Conservation (phyloP, 108 stramenopile species). For the Discostella pseudostelligera region DNA sequence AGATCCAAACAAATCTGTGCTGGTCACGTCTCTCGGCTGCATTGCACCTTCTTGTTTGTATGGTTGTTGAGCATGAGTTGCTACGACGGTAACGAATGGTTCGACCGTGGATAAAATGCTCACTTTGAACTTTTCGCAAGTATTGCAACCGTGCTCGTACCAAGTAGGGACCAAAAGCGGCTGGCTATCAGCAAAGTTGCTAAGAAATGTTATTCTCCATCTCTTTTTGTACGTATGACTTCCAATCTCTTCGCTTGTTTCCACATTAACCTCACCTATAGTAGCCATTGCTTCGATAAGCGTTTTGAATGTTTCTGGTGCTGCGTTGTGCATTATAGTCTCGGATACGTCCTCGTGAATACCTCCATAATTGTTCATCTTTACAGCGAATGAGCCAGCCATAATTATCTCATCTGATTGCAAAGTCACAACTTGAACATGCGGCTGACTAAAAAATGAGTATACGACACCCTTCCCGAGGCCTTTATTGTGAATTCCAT, state of each 20-base stretch:
- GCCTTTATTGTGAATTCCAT: slow-evolving; percentile 40
- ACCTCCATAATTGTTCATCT: slow-evolving; percentile 24
- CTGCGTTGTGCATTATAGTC: slow-evolving; percentile 27
- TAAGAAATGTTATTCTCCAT: slow-evolving; percentile 64
- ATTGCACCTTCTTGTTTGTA: slow-evolving; percentile 30
- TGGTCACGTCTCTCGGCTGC: slow-evolving; percentile 35
- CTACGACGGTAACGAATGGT: slow-evolving; percentile 19
- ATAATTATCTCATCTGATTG: slow-evolving; percentile 49
- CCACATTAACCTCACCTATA: slow-evolving; percentile 55
- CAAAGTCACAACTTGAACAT: slow-evolving; percentile 46
- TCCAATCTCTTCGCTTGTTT: slow-evolving; percentile 12
- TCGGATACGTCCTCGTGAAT: slow-evolving; percentile 23
- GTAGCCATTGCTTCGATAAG: slow-evolving; percentile 49
- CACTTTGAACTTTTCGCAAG: slow-evolving; percentile 25
- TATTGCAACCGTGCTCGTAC: slow-evolving; percentile 22
- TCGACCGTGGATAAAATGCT: slow-evolving; percentile 27
- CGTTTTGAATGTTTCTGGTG: slow-evolving; percentile 29
- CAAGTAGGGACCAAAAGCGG: slow-evolving; percentile 36
- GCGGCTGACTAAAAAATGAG: slow-evolving; percentile 57
- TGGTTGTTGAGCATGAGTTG: slow-evolving; percentile 19
- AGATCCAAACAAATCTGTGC: slow-evolving; percentile 44
- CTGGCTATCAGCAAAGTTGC: slow-evolving; percentile 35
- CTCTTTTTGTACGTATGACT: slow-evolving; percentile 37
- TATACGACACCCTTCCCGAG: slow-evolving; percentile 66
- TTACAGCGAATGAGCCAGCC: slow-evolving; percentile 46